Conservation (phyloP, 1,284 basidiomycete species). For the Ganoderma lucidum region DNA sequence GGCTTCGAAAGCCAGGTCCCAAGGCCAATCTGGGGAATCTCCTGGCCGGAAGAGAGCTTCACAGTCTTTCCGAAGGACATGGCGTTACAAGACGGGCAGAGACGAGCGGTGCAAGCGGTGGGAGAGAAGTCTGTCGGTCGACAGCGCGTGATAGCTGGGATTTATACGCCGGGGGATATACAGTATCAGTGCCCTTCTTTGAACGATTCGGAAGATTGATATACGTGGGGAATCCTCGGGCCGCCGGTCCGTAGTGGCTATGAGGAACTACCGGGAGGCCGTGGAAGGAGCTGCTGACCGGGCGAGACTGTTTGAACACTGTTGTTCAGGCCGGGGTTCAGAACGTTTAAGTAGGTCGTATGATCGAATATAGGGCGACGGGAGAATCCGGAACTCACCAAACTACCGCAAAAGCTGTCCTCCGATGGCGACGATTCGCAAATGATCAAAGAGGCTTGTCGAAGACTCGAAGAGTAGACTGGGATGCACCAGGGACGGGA, state of each 20-base stretch:
- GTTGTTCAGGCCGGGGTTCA: background rate
- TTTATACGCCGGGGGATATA: conserved; percentile 7
- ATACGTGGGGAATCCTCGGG: background rate
- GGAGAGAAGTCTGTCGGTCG: conserved; percentile 19
- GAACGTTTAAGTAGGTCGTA: background rate
- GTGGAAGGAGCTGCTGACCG: background rate
- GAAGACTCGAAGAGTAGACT: background rate
- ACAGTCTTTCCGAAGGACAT: conserved; percentile 72
- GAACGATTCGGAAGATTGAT: background rate
- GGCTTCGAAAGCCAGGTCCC: conserved; percentile 86
- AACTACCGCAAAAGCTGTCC: background rate
- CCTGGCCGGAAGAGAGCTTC: conserved; percentile 57
- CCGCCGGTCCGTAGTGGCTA: conserved; percentile 13
- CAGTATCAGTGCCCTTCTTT: background rate
- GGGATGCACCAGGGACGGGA: background rate
- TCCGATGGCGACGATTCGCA: background rate
- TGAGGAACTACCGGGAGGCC: conserved; percentile 16
- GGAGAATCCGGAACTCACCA: background rate
- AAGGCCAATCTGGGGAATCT: conserved; percentile 78
- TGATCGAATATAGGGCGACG: background rate
- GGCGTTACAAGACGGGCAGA: background rate
- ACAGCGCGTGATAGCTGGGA: conserved; percentile 17
- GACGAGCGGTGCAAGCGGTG: background rate
- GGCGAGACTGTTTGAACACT: no score
- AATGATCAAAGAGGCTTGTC: background rate